phyloP scores from a whole-genome alignment of 2,329 filamentous ascomycete species.

The Chaetomiaceae sp. region DNA sequence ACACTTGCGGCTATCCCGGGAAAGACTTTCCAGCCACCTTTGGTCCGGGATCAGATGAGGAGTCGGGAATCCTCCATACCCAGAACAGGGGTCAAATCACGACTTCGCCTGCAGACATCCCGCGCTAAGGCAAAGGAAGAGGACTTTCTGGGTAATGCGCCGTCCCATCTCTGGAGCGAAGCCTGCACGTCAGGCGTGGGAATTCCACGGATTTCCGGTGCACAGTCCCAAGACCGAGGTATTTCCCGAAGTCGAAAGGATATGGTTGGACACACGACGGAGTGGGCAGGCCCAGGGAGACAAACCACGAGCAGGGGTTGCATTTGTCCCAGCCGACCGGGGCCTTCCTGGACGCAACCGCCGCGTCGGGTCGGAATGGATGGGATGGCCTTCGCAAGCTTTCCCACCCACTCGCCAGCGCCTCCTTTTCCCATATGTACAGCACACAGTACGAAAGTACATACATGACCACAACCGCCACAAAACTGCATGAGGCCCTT shows the following conservation, averaged over 20 bases:
- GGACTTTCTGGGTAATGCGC: background rate
- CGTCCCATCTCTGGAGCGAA: background rate
- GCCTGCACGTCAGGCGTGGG: conserved; percentile 14
- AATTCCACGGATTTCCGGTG: background rate
- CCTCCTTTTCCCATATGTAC: too few species aligned
- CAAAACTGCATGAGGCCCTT: conserved; percentile 10
- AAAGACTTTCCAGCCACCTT: background rate
- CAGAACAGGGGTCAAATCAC: background rate
- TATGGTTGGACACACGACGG: background rate
- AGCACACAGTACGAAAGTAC: too few species aligned
- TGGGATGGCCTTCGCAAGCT: background rate
- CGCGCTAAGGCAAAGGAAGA: background rate
- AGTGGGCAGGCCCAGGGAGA: conserved; percentile 15
- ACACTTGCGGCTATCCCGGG: conserved; percentile 17
- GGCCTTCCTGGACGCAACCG: conserved; percentile 25
- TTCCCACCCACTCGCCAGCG: conserved; percentile 2
- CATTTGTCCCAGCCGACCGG: conserved; percentile 23
- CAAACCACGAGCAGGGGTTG: conserved; percentile 15
- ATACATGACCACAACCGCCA: too few species aligned
- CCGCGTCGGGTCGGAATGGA: conserved; percentile 21
- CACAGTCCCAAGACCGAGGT: background rate
- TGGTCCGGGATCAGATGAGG: background rate
- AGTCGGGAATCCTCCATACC: too few species aligned
- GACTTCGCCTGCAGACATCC: background rate
- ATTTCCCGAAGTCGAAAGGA: too few species aligned